Evolutionary conservation across 257 asterid genomes (phyloP).

Genomic region (Striga asiatica): DNA sequence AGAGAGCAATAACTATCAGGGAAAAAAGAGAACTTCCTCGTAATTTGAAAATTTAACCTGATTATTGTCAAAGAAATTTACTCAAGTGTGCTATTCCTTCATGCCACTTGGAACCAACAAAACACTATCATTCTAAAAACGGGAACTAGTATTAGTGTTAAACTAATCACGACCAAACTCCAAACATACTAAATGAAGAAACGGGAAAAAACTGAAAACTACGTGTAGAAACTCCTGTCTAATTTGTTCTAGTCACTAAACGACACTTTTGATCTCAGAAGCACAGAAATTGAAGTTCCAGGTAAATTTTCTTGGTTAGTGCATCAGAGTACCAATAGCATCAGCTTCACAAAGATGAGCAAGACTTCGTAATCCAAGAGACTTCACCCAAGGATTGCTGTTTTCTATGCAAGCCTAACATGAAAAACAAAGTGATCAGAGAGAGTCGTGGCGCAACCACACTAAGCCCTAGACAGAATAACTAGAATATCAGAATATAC

Average conservation of each 20-base stretch:
- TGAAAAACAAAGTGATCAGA: constrained; percentile 22
- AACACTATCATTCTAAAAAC: not conserved
- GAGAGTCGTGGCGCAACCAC: constrained; percentile 18
- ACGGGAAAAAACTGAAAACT: not conserved
- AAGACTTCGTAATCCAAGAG: constrained; percentile 82
- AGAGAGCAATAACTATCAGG: not conserved
- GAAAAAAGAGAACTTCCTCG: not conserved
- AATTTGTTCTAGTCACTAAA: constrained; percentile 7
- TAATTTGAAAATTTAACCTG: not conserved
- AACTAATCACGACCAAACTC: too few relatives aligned
- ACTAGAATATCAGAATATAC: constrained; percentile 44
- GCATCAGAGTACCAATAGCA: constrained; percentile 52
- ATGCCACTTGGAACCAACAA: not conserved
- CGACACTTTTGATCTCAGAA: not conserved
- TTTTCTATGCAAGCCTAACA: constrained; percentile 78
- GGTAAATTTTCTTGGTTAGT: constrained; percentile 2
- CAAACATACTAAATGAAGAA: not conserved
- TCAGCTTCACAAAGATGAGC: constrained; percentile 97
- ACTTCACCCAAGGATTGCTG: constrained; percentile 65
- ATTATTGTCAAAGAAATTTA: not conserved
- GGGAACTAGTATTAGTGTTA: not conserved
- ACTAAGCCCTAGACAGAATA: constrained; percentile 18
- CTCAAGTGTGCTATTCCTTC: not conserved
- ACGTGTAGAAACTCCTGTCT: not conserved
- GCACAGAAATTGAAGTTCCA: constrained; percentile 9